Conservation (phyloP, 305 asterid species). For the Withania somnifera region DNA sequence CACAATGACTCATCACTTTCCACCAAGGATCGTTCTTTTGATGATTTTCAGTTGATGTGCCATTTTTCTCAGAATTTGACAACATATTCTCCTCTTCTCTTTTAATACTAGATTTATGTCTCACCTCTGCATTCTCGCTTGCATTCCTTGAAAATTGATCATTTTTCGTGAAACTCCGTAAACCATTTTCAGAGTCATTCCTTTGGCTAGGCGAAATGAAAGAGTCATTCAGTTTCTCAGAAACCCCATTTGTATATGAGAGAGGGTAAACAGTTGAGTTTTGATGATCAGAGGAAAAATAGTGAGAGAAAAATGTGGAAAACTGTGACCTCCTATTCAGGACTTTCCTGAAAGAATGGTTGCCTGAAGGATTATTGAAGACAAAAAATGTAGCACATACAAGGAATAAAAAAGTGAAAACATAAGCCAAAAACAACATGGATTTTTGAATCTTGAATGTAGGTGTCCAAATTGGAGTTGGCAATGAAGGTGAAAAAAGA, state of each 20-base stretch:
- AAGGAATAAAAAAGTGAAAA: constrained; percentile 15
- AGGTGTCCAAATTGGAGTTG: constrained; percentile 1
- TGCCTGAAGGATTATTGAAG: constrained; percentile 16
- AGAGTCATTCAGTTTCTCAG: neutral
- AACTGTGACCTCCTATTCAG: constrained; percentile 21
- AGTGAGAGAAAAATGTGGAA: neutral
- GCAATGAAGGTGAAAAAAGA: constrained; percentile 22
- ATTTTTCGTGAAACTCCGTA: neutral
- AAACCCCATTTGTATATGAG: neutral
- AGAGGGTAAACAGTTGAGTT: neutral
- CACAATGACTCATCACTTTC: constrained; percentile 28
- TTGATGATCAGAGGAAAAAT: neutral
- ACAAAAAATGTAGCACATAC: constrained; percentile 15
- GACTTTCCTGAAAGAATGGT: constrained; percentile 18
- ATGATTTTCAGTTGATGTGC: too few species aligned
- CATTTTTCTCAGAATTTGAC: neutral
- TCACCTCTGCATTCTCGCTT: neutral
- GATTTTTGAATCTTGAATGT: constrained; percentile 15
- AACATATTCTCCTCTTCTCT: neutral
- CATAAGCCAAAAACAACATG: constrained; percentile 8
- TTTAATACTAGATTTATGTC: neutral
- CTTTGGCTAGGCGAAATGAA: neutral
- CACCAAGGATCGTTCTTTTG: constrained; percentile 17
- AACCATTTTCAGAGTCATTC: neutral
- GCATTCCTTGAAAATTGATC: neutral